phyloP scores from a whole-genome alignment of 345 rosid species.

The Hevea brasiliensis region DNA sequence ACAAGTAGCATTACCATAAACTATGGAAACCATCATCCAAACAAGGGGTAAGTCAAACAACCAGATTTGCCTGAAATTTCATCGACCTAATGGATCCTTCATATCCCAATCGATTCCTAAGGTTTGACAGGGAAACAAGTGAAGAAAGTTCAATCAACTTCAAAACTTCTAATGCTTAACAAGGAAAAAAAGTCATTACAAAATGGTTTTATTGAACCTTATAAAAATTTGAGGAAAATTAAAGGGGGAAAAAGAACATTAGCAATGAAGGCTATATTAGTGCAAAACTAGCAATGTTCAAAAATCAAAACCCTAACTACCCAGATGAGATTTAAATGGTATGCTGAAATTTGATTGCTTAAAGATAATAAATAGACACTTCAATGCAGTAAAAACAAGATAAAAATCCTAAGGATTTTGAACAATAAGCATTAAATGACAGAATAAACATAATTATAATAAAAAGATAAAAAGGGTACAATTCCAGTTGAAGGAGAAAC shows the following conservation, averaged over 20 bases:
- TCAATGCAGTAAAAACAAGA: background rate
- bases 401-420: background rate
- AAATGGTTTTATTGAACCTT: background rate
- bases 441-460: background rate
- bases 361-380: background rate
- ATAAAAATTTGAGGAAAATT: background rate
- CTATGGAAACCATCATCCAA: too few relatives aligned
- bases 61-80: background rate
- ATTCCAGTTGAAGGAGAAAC: slow-evolving; percentile 26
- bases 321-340: background rate
- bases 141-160: background rate
- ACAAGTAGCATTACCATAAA: too few relatives aligned
- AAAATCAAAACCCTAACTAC: background rate
- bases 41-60: too few relatives aligned
- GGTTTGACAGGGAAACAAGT: background rate
- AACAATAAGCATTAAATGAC: background rate
- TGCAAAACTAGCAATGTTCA: background rate
- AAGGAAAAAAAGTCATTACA: background rate
- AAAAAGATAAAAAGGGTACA: background rate
- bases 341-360: too few relatives aligned
- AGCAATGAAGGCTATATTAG: background rate
- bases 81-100: background rate
- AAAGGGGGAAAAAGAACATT: too few relatives aligned
- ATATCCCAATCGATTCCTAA: background rate
- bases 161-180: too few relatives aligned